These are phyloP conservation scores for Chloroidium sp. DNA, from an alignment of 163 green algal species.

Conservation along the genomic window DNA sequence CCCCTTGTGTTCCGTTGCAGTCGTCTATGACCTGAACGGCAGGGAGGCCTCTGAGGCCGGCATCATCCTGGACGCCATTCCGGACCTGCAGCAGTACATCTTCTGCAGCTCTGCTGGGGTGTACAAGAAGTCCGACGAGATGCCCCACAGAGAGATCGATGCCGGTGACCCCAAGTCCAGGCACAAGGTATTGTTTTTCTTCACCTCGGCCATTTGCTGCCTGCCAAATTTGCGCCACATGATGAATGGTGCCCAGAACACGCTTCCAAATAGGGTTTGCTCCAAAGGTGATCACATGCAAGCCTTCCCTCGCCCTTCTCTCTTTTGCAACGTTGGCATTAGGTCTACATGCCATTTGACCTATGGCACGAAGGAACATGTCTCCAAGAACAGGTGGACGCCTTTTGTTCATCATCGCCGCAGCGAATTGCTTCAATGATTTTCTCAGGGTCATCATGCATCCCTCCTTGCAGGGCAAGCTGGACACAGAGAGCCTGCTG, in stretches of 20 bases:
- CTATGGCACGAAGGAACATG: no score
- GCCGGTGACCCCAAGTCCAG: slow-evolving; percentile 77
- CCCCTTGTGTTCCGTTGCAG: slow-evolving; percentile 24
- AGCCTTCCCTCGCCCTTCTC: no score
- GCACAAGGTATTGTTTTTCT: slow-evolving; percentile 66
- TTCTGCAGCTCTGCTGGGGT: slow-evolving; percentile 92
- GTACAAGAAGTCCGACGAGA: slow-evolving; percentile 89
- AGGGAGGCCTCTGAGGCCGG: slow-evolving; percentile 73
- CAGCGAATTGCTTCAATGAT: no score
- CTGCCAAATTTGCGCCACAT: not conserved
- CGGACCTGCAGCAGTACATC: slow-evolving; percentile 86
- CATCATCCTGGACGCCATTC: slow-evolving; percentile 67
- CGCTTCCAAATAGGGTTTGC: no score
- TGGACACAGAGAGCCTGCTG: slow-evolving; percentile 86
- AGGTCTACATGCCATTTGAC: no score
- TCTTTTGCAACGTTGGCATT: no score
- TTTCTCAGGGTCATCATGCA: no score
- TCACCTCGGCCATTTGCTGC: not conserved
- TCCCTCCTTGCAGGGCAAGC: slow-evolving; percentile 67
- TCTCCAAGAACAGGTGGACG: no score
- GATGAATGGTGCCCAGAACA: no score
- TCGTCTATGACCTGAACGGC: slow-evolving; percentile 97
- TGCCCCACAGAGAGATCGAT: slow-evolving; percentile 87
- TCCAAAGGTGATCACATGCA: no score
- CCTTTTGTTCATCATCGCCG: no score